A percentile compares a stretch with the other conserved stretches of the same genome.
Conservation (phyloP, 2,329 filamentous ascomycete genomes). For the Biscogniauxia marginata region DNA sequence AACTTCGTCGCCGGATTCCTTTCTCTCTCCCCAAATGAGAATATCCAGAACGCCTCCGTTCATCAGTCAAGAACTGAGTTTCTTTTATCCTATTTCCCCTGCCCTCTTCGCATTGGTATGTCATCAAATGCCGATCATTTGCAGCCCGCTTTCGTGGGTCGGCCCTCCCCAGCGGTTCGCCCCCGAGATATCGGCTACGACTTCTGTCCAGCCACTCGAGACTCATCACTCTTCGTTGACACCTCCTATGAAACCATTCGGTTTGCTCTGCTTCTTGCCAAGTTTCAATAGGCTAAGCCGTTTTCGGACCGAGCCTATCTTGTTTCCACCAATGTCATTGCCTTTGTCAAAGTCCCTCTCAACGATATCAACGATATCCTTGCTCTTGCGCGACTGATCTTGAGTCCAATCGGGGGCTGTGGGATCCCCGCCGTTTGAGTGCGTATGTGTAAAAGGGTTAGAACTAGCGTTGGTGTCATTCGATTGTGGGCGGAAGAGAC, state of each 20-base stretch:
- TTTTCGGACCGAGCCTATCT: conserved; percentile 69
- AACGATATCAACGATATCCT: conserved; percentile 28
- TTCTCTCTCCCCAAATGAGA: neutral
- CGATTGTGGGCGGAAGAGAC: conserved; percentile 45
- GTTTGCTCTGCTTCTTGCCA: conserved; percentile 65
- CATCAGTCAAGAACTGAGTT: neutral
- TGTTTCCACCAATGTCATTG: conserved; percentile 39
- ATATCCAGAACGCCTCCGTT: neutral
- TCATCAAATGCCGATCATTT: neutral
- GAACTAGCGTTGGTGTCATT: conserved; percentile 26
- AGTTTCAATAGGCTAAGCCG: conserved; percentile 75
- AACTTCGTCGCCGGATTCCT: neutral
- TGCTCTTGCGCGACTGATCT: conserved; percentile 29
- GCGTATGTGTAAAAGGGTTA: conserved; percentile 15
- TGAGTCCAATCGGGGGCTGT: conserved; percentile 20
- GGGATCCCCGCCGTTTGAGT: conserved; percentile 23
- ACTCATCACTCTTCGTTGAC: conserved; percentile 53
- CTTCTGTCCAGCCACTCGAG: neutral
- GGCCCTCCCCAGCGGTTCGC: neutral
- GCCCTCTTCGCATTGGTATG: neutral
- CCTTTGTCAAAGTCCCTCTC: conserved; percentile 28
- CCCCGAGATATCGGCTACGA: conserved; percentile 6
- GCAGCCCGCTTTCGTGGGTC: neutral
- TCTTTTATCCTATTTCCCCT: neutral
- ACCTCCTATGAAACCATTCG: conserved; percentile 50